These are phyloP conservation scores for Claviceps purpurea DNA, from an alignment of 2,329 filamentous ascomycete genomes.

Conservation along the genomic window DNA sequence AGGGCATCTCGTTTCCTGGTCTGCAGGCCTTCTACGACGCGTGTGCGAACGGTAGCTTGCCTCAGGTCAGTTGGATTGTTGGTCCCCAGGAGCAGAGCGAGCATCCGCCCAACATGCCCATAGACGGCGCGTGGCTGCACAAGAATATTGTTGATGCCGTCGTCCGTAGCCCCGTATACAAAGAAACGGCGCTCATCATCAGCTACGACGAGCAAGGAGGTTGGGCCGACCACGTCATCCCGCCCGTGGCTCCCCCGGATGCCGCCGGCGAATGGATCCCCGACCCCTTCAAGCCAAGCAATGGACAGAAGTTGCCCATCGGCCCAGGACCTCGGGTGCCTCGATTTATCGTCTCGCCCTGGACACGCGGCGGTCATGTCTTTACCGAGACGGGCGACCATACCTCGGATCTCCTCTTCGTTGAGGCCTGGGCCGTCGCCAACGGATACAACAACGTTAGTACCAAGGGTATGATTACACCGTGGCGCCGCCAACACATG, in stretches of 20 bases:
- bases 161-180: constrained; percentile 32
- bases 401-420: constrained; percentile 38
- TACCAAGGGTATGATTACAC: constrained; percentile 10
- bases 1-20: constrained; percentile 27
- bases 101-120: constrained; percentile 36
- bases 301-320: constrained; percentile 9
- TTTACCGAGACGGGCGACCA: constrained; percentile 40
- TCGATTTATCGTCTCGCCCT: constrained; percentile 40
- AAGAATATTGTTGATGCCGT: constrained; percentile 39
- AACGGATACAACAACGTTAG: constrained; percentile 18
- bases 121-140: constrained; percentile 42
- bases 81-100: constrained; percentile 33
- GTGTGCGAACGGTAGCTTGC: constrained; percentile 34
- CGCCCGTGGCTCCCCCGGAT: constrained; percentile 30
- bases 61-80: constrained; percentile 37
- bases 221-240: constrained; percentile 38
- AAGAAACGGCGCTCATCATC: constrained; percentile 34
- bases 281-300: constrained; percentile 18
- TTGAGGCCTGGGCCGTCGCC: constrained; percentile 29
- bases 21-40: constrained; percentile 34
- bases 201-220: constrained; percentile 41
- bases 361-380: constrained; percentile 38
- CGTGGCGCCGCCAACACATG: constrained; percentile 17
- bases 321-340: constrained; percentile 31
- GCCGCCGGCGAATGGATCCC: constrained; percentile 38